These are phyloP conservation scores for Solanum pennellii DNA, from an alignment of 257 asterid species.

Conservation along the genomic window DNA sequence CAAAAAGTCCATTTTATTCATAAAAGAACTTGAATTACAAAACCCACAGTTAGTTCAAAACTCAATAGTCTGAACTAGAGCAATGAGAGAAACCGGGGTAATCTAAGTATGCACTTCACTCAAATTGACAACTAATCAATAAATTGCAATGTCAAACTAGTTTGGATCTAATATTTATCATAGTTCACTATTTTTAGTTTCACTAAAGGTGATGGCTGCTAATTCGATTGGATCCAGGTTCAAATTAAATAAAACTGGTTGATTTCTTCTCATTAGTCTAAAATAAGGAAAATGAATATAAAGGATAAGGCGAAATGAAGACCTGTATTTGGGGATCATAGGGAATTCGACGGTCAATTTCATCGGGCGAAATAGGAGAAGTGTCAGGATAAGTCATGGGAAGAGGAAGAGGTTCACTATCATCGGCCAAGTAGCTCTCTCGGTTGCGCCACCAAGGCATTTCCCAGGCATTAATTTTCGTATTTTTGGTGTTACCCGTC, in stretches of 20 bases:
- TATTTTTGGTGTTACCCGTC: neutral
- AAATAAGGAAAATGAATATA: neutral
- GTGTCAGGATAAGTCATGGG: constrained; percentile 71
- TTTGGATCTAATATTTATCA: neutral
- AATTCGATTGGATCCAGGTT: neutral
- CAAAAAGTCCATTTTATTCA: neutral
- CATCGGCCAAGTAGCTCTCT: constrained; percentile 64
- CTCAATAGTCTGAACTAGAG: neutral
- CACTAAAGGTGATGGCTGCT: neutral
- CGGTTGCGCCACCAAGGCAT: constrained; percentile 58
- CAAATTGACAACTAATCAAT: neutral
- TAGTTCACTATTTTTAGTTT: neutral
- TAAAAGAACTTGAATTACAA: neutral
- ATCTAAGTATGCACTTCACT: neutral
- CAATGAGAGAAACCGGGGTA: neutral
- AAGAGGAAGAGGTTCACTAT: constrained; percentile 59
- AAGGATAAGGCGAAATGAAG: neutral
- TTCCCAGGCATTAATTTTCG: constrained; percentile 45
- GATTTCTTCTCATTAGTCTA: neutral
- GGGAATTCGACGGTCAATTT: constrained; percentile 55
- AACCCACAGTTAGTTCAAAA: neutral
- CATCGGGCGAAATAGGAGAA: constrained; percentile 48
- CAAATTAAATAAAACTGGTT: neutral
- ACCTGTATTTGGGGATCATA: constrained; percentile 64
- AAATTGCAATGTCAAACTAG: neutral